Percentiles rank a stretch among this genome's conserved stretches.
Conservation (phyloP, 176 grass and related monocot species). For the Eragrostis nindensis region DNA sequence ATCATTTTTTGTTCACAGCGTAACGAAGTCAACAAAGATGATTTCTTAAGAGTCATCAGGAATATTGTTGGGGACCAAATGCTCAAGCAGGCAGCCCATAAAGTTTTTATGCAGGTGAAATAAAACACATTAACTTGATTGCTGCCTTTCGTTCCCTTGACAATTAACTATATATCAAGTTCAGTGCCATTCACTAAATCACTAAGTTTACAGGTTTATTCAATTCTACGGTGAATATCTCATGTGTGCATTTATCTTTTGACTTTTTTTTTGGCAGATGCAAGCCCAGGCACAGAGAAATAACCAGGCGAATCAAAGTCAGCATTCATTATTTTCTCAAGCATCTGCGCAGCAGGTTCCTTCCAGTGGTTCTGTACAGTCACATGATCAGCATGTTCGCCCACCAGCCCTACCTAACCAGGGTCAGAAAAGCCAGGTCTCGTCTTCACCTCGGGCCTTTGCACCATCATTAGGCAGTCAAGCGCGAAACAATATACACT, state of each 20-base stretch:
- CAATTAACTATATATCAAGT: constrained; percentile 23
- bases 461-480: constrained; percentile 45
- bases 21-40: constrained; percentile 96
- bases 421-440: constrained; percentile 47
- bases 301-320: constrained; percentile 70
- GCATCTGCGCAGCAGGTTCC: constrained; percentile 62
- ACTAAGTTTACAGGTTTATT: constrained; percentile 8
- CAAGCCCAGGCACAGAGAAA: constrained; percentile 60
- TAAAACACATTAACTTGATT: constrained; percentile 29
- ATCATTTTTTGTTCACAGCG: constrained; percentile 58
- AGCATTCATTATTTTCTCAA: constrained; percentile 65
- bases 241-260: constrained; percentile 30
- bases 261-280: constrained; percentile 47
- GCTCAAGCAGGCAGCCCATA: constrained; percentile 98
- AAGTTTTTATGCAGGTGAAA: constrained; percentile 87
- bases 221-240: constrained; percentile 30
- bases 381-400: constrained; percentile 51
- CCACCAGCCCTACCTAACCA: constrained; percentile 51
- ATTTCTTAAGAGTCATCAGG: constrained; percentile 94
- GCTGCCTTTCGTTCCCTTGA: constrained; percentile 9
- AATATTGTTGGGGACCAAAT: constrained; percentile 98
- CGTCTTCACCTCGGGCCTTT: constrained; percentile 40
- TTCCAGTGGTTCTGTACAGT: constrained; percentile 53
- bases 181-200: constrained; percentile 18
- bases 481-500: constrained; percentile 27